These are phyloP conservation scores for Exsudoporus frostii DNA, from an alignment of 768 basidiomycete genomes.

Conservation along the genomic window DNA sequence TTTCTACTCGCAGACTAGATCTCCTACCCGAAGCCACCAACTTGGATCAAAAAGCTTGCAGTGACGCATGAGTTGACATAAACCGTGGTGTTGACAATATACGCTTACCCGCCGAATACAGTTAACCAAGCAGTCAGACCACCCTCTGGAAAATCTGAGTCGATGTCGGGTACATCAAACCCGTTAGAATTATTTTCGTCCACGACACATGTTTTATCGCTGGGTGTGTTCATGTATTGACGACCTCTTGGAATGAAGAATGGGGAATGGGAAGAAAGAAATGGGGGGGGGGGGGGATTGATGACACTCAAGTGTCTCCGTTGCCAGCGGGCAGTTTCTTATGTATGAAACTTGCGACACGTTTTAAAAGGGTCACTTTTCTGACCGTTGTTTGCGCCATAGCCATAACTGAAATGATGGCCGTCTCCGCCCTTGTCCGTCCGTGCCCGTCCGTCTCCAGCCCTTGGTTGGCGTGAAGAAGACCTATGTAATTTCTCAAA, in stretches of 20 bases:
- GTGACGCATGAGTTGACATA: neutral
- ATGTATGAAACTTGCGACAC: neutral
- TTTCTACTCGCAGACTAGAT: neutral
- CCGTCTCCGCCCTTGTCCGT: no score
- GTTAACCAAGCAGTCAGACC: conserved; percentile 26
- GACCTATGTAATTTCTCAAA: neutral
- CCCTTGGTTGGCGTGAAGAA: neutral
- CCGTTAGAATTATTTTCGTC: neutral
- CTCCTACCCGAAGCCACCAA: conserved; percentile 37
- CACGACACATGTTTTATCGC: neutral
- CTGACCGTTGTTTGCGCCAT: conserved; percentile 2
- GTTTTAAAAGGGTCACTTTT: neutral
- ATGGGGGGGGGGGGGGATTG: neutral
- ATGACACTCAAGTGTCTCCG: neutral
- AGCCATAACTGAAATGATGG: neutral
- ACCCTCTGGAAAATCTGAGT: conserved; percentile 20
- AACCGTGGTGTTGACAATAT: neutral
- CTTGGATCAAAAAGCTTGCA: conserved; percentile 34
- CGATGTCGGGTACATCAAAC: neutral
- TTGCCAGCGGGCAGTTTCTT: neutral
- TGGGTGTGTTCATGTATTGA: conserved; percentile 3
- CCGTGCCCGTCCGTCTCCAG: neutral
- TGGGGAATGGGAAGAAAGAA: neutral
- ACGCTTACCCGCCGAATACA: conserved; percentile 22
- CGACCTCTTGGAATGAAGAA: neutral